Conservation (phyloP, 306 rosid species). For the Chamaecrista fasciculata region DNA sequence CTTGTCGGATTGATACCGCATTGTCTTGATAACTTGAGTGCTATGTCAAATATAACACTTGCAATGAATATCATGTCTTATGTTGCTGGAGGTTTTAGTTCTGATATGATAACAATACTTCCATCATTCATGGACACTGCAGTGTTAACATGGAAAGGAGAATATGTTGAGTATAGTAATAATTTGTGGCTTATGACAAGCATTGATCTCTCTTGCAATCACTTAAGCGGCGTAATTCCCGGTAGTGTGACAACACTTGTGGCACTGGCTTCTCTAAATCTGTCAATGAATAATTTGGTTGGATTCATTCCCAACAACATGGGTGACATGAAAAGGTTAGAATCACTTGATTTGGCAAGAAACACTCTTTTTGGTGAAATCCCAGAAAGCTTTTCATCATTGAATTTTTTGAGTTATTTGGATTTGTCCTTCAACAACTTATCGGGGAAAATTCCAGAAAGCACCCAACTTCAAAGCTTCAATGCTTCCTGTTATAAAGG, state of each 20-base stretch:
- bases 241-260: slow-evolving; percentile 21
- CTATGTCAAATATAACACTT: not conserved
- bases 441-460: slow-evolving; percentile 12
- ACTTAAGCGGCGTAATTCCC: slow-evolving; percentile 34
- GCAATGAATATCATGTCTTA: not conserved
- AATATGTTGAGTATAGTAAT: not conserved
- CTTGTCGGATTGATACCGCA: slow-evolving; percentile 32
- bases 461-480: slow-evolving; percentile 27
- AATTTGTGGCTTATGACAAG: slow-evolving; percentile 23
- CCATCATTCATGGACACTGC: not conserved
- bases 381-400: not conserved
- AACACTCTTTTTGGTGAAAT: slow-evolving; percentile 25
- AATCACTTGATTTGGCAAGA: slow-evolving; percentile 34
- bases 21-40: slow-evolving; percentile 22
- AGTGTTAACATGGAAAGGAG: not conserved
- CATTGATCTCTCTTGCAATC: slow-evolving; percentile 42
- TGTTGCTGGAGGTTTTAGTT: no score
- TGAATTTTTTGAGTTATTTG: slow-evolving; percentile 3
- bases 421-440: slow-evolving; percentile 23
- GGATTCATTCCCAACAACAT: slow-evolving; percentile 33
- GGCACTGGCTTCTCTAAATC: slow-evolving; percentile 29
- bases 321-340: slow-evolving; percentile 28
- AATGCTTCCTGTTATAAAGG: slow-evolving; percentile 14
- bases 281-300: slow-evolving; percentile 30
- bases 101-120: no score